These are phyloP conservation scores for Batrachochytrium dendrobatidis DNA, from an alignment of 371 early-diverging fungal genomes.

Conservation along the genomic window DNA sequence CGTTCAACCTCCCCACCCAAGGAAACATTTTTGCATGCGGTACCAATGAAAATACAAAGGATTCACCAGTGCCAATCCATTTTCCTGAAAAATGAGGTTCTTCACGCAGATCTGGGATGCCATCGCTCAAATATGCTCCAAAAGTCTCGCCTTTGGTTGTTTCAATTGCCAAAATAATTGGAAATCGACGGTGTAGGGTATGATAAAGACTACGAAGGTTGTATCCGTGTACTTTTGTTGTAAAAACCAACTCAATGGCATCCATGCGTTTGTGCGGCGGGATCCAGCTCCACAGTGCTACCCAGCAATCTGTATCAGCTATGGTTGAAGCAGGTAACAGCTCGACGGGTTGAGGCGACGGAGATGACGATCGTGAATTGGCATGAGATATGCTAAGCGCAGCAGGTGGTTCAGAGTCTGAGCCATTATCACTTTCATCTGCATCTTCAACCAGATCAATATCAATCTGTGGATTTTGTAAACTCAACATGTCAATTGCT, in stretches of 20 bases:
- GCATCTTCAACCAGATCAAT: too few relatives aligned
- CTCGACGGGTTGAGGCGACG: too few relatives aligned
- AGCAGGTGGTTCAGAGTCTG: too few relatives aligned
- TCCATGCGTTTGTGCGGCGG: constrained; percentile 24
- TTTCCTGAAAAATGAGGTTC: not conserved
- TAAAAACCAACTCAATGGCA: constrained; percentile 32
- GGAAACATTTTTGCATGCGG: constrained; percentile 32
- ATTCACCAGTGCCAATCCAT: constrained; percentile 22
- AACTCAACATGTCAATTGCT: too few relatives aligned
- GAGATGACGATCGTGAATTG: too few relatives aligned
- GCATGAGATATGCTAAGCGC: too few relatives aligned
- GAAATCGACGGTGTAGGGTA: constrained; percentile 14
- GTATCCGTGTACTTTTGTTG: constrained; percentile 36
- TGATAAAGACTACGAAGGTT: constrained; percentile 22
- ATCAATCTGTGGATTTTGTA: too few relatives aligned
- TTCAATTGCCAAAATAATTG: constrained; percentile 29
- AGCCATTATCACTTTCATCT: too few relatives aligned
- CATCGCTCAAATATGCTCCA: constrained; percentile 32
- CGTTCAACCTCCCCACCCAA: constrained; percentile 27
- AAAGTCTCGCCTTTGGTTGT: constrained; percentile 27
- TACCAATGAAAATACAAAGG: constrained; percentile 32
- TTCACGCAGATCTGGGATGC: constrained; percentile 19
- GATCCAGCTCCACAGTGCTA: constrained; percentile 39
- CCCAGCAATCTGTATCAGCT: constrained; percentile 25
- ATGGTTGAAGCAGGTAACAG: not conserved